Evolutionary conservation across 257 asterid species (phyloP).

Genomic region (Ocimum tenuiflorum): DNA sequence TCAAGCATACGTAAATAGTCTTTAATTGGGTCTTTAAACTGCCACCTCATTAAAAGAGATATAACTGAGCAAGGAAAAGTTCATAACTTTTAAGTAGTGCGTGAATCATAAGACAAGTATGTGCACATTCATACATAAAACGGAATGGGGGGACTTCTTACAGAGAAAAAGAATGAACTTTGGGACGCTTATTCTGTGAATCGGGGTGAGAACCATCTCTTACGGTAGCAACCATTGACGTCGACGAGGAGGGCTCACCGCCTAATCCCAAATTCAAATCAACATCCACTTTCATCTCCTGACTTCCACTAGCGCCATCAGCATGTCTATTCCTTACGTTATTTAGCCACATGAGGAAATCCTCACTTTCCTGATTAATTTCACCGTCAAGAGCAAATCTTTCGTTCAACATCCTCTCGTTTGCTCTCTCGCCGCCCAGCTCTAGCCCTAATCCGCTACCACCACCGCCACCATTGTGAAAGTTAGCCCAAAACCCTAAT

Average conservation of each 20-base stretch:
- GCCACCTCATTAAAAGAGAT: too few relatives aligned
- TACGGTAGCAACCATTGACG: conserved; percentile 25
- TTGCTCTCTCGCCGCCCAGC: conserved; percentile 19
- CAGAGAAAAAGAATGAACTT: conserved; percentile 69
- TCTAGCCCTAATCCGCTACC: conserved; percentile 17
- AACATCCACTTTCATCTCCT: conserved; percentile 37
- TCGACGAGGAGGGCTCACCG: conserved; percentile 61
- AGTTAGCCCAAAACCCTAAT: conserved; percentile 31
- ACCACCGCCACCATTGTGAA: background rate
- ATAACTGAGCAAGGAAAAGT: too few relatives aligned
- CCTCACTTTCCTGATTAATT: conserved; percentile 22
- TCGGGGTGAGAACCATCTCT: conserved; percentile 41
- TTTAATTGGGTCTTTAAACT: too few relatives aligned
- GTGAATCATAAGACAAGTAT: background rate
- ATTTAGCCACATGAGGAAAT: conserved; percentile 26
- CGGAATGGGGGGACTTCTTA: conserved; percentile 33
- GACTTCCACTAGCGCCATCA: conserved; percentile 34
- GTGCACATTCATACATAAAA: background rate
- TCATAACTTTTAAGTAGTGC: too few relatives aligned
- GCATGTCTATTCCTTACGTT: conserved; percentile 24
- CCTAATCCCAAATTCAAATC: conserved; percentile 64
- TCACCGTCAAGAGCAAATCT: conserved; percentile 13
- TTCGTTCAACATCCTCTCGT: conserved; percentile 9
- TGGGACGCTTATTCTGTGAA: conserved; percentile 68
- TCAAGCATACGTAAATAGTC: too few relatives aligned